Evolutionary conservation across 345 rosid genomes (phyloP).

Genomic region (Salix suchowensis): DNA sequence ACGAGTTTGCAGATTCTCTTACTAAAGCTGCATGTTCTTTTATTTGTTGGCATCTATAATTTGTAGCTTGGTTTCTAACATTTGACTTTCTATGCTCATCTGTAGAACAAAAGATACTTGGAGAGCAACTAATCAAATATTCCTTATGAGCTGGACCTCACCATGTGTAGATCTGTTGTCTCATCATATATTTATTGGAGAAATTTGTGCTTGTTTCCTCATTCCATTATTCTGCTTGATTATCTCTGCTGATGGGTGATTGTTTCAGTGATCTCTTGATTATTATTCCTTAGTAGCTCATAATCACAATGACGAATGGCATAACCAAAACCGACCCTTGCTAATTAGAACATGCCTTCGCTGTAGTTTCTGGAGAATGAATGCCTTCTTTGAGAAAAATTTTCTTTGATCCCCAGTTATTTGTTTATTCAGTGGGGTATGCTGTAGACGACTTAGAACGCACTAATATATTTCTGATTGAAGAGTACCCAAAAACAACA

Average conservation of each 20-base stretch:
- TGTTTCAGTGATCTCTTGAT: neutral
- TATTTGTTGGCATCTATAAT: neutral
- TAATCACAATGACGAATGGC: neutral
- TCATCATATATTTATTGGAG: neutral
- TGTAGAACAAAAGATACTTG: neutral
- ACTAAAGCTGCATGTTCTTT: constrained; percentile 68
- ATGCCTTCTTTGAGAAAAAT: neutral
- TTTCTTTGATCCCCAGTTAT: neutral
- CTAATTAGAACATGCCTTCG: neutral
- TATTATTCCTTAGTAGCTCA: neutral
- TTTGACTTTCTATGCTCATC: constrained; percentile 3
- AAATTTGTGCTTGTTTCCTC: neutral
- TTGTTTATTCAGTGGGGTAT: constrained; percentile 4
- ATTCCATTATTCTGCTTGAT: neutral
- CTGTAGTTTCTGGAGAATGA: neutral
- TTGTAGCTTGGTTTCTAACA: neutral
- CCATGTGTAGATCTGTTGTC: neutral
- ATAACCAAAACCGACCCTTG: neutral
- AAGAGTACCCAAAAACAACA: constrained; percentile 85
- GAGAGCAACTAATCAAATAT: neutral
- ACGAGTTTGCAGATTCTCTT: constrained; percentile 86
- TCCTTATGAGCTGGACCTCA: neutral
- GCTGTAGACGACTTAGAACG: neutral
- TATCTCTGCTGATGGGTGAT: neutral
- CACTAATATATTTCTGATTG: constrained; percentile 44